Conservation (phyloP, 257 asterid genomes). For the Forsythia viridissima region DNA sequence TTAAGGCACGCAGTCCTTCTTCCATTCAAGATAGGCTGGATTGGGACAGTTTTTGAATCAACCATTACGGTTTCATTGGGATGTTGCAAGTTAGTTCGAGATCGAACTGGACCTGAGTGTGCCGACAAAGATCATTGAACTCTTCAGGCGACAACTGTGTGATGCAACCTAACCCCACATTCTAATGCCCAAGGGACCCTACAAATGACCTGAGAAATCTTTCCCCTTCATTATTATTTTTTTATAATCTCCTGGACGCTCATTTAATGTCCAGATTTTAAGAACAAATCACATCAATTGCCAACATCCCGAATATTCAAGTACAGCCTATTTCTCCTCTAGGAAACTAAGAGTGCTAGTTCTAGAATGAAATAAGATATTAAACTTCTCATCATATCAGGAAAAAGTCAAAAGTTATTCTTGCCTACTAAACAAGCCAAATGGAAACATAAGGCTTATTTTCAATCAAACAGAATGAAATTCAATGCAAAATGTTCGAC, state of each 20-base stretch:
- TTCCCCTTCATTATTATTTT: neutral
- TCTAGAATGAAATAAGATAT: too few species aligned
- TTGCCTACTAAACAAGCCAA: neutral
- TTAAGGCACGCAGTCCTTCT: too few species aligned
- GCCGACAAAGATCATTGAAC: too few species aligned
- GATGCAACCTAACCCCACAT: neutral
- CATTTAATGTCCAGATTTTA: neutral
- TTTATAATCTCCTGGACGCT: neutral
- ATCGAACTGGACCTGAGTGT: too few species aligned
- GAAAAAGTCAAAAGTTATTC: neutral
- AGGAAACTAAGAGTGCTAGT: too few species aligned
- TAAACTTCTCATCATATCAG: too few species aligned
- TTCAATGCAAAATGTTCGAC: neutral
- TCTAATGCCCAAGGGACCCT: neutral
- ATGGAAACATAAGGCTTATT: neutral
- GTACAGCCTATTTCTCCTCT: too few species aligned
- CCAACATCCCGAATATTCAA: neutral
- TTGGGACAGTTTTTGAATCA: too few species aligned
- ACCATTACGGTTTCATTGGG: too few species aligned
- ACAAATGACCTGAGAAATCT: neutral
- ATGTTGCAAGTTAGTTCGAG: too few species aligned
- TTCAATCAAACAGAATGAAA: neutral
- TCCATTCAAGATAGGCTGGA: too few species aligned
- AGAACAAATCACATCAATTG: neutral
- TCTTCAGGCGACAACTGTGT: too few species aligned